Conservation (phyloP, 768 basidiomycete genomes). For the Lentinula sp. region DNA sequence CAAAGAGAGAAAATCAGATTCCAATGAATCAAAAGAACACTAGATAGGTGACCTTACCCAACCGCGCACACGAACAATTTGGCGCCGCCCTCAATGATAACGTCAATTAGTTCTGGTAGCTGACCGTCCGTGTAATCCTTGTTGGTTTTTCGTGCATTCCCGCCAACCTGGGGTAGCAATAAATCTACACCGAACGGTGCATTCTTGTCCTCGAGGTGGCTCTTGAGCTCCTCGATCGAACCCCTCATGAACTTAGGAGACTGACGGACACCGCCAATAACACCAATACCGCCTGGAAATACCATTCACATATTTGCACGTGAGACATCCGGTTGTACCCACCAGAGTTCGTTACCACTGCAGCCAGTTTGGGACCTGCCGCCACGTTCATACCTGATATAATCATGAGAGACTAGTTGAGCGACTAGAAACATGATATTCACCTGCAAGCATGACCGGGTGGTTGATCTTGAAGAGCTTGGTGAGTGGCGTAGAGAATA, state of each 20-base stretch:
- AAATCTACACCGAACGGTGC: constrained; percentile 83
- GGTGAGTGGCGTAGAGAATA: constrained; percentile 72
- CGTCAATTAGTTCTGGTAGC: constrained; percentile 69
- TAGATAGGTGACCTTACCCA: not conserved
- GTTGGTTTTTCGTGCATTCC: constrained; percentile 81
- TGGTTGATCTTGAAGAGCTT: constrained; percentile 73
- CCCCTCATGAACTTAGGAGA: constrained; percentile 65
- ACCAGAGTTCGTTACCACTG: constrained; percentile 89
- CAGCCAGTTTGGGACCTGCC: constrained; percentile 79
- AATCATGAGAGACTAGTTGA: not conserved
- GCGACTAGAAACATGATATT: not conserved
- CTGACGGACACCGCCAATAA: constrained; percentile 79
- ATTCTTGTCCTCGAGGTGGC: constrained; percentile 64
- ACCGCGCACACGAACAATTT: constrained; percentile 80
- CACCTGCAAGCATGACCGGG: constrained; percentile 79
- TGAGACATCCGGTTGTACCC: constrained; percentile 3
- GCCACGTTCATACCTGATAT: constrained; percentile 73
- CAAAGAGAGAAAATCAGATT: not conserved
- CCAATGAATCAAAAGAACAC: not conserved
- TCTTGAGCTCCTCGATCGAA: constrained; percentile 69
- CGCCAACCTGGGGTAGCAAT: constrained; percentile 77
- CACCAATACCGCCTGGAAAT: constrained; percentile 63
- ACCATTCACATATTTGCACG: not conserved
- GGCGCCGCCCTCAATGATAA: constrained; percentile 69
- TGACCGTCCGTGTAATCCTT: constrained; percentile 78